Conservation (phyloP, 2,329 filamentous ascomycete genomes). For the Xylaria sp. region DNA sequence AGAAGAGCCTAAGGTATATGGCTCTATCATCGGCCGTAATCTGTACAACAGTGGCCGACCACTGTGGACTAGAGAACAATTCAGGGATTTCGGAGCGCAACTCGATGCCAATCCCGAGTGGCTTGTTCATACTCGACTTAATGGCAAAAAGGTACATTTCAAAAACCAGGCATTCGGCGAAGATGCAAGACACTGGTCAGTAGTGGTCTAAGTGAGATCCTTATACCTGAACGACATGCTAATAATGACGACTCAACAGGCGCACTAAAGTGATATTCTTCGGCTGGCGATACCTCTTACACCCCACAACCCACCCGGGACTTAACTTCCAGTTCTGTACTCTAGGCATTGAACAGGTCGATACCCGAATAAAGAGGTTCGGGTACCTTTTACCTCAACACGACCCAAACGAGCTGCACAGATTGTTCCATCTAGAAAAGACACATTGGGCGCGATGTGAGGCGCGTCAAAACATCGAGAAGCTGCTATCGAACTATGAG, state of each 20-base stretch:
- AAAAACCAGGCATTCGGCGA: not conserved
- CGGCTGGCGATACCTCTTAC: not conserved
- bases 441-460: not conserved
- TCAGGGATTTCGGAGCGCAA: not conserved
- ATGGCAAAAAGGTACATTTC: not conserved
- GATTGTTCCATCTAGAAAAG: no score
- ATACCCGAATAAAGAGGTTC: not conserved
- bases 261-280: not conserved
- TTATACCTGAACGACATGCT: not conserved
- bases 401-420: no score
- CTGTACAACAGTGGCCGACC: conserved; percentile 14
- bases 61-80: conserved; percentile 11
- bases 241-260: not conserved
- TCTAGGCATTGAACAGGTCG: not conserved
- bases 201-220: not conserved
- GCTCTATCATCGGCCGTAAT: not conserved
- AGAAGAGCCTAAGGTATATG: no score
- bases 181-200: not conserved
- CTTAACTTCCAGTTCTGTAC: not conserved
- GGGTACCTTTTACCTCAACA: no score
- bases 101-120: not conserved
- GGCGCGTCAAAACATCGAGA: not conserved
- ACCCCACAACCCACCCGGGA: not conserved
- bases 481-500: not conserved
- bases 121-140: not conserved